Evolutionary conservation across 2,329 filamentous ascomycete genomes (phyloP), one percentile per base, ranked within the genome.

Genomic region (Aspergillus carbonarius): DNA sequence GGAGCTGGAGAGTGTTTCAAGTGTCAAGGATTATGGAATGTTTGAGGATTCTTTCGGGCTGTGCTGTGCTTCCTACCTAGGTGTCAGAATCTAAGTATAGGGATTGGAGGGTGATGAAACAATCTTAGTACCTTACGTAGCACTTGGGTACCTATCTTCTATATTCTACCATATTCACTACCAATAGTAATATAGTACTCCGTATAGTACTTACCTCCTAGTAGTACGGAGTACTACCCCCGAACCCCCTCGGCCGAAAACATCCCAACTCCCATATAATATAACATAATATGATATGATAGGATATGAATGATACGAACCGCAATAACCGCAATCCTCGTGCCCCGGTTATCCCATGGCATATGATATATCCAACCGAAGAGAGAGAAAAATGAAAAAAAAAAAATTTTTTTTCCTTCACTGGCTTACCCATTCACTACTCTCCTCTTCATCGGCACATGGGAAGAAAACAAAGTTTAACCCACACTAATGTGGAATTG

Each of bases 321-420:
- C 48, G 48, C 48, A 50, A 50, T 50, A 50, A 50, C 48, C 48
- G 48, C 47, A 48, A 47, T 50, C 48, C 48, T 50, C 48, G 48
- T 50, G 48, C 13, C 44, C 27, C 23, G 9, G 4, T 8, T 30
- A 34, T 25, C 47, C 20, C 9, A 15, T 23, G 30, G 48, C 18
- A 42, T 42, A 42, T 42, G 39, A 42, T 42, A 42, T 42, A 42
- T 23, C 39, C 39, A 23, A 42, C 39, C 15, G 15, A 8, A 5
- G 18, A 40, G n/a, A n/a, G n/a, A n/a, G n/a, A n/a, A n/a, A n/a
- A n/a, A n/a, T n/a, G n/a, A n/a, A n/a, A n/a, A n/a, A 5, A 42
- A 40, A n/a, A 40, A 23, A 42, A 42, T 40, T 40, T 23, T 42
- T 5, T 10, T n/a, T n/a, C n/a, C n/a, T n/a, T n/a, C n/a, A n/a